Evolutionary conservation across 352 stramenopile genomes (phyloP), one percentile per base, ranked within the genome.

Genomic region (Pilasporangium apinafurcum): DNA sequence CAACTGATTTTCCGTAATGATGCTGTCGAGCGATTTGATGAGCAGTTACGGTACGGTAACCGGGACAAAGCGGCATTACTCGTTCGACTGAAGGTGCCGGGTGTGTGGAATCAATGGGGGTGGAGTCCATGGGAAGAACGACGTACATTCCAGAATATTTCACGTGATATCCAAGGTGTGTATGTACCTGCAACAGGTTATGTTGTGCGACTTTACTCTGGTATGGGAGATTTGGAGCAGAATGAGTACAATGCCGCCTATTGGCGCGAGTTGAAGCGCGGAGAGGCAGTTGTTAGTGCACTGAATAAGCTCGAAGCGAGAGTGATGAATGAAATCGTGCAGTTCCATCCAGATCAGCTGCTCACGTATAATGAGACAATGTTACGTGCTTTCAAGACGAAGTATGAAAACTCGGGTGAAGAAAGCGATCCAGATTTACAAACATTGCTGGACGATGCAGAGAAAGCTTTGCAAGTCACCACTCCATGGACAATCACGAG

Each of bases 1-100:
- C 69, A 82, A 44, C 39, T 77, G 33, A 79, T 82, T 12, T 79
- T 82, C 37, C 63, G 64, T n/a, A 48, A 51, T 9, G 63, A 77
- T 40, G 59, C 63, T 2, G 24, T 62, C 26, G 66, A 79, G 51
- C 60, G 54, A 3, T 82, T 82, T 31, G 69, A 82, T 37, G 69
- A 79, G 44, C 63, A 51, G 21, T 53, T 82, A 21, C 59, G 69
- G 17, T 82, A 79, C 29, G 65, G 58, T 10, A 59, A 75, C 27
- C 56, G 69, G 16, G 69, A 82, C 34, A 82, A 82, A 33, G 66
- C 60, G 4, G 69, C 65, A 10, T 27, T 82, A 26, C 42, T 82
- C 18, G 38, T 79, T 21, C 51, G 66, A 13, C 48, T 79, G 22
- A 52, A 62, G 30, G 54, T 82, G 7, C 51, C 51, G 13, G 69